Base-by-base conservation (phyloP, 164 flowering plant species). In the Aristolochia fimbriata region DNA sequence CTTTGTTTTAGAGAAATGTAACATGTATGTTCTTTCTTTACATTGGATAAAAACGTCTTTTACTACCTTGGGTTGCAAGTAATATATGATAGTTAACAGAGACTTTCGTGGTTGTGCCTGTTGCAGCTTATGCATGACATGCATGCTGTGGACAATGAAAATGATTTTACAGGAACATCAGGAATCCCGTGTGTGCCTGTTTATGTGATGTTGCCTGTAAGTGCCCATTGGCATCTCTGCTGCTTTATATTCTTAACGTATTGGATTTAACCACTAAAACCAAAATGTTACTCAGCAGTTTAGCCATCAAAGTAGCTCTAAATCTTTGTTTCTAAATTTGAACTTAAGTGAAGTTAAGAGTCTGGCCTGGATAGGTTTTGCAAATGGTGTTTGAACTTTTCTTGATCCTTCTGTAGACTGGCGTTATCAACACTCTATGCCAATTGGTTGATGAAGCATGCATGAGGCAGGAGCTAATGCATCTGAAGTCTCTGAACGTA, bases 371-470 rank as follows among this genome's bases (percentile, higher is more conserved):
- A 37, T 37, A 3, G 43, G 12, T 37, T 37, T 3, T 3, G 43
- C 43, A 37, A 37, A 37, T 37, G 43, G 43, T 37, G 43, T 7
- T 37, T 37, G 12, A 10, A 37, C 43, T 3, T 10, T 37, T 37
- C 10, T 11, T 27, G 5, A n/a, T 47, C 13, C 59, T 61, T 15
- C 69, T 66, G 62, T 80, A 91, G 97, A 62, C 70, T 60, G 90
- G 83, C 27, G 52, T 77, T 53, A 73, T 91, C 70, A 86, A 81
- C 73, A 85, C 60, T 60, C 82, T 74, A 68, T 78, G 92, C 71
- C 90, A 91, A 76, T 70, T 91, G 75, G 71, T 81, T 64, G 82
- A 88, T 78, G 84, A 84, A 51, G 85, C 80, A 63, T 83, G 83
- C 60, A 56, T 82, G 63, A 73, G 74, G 59, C 77, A 80, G 65